Evolutionary conservation across 495 filamentous ascomycete genomes (phyloP).

Genomic region (Trichoderma parareesei): DNA sequence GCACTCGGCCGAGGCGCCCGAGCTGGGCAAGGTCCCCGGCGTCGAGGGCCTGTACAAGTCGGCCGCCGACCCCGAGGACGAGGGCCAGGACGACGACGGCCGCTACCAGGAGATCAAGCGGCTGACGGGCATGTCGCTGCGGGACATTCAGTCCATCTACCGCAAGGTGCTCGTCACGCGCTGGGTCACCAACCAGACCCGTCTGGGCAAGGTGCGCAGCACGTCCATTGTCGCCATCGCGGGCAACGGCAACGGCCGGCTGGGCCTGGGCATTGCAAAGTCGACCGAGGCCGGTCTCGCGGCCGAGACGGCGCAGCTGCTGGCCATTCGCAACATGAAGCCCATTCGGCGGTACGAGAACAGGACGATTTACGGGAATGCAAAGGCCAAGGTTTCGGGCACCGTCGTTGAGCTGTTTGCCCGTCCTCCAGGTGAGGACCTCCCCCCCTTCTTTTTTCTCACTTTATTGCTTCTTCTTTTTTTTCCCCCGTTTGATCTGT

Average conservation of each 20-base stretch:
- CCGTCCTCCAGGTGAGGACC: slow-evolving; percentile 72
- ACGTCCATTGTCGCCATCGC: slow-evolving; percentile 65
- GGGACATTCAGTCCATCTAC: slow-evolving; percentile 46
- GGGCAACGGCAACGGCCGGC: slow-evolving; percentile 73
- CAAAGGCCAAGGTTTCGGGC: slow-evolving; percentile 76
- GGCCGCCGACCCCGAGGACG: slow-evolving; percentile 33
- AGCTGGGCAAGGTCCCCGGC: slow-evolving; percentile 36
- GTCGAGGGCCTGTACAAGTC: slow-evolving; percentile 42
- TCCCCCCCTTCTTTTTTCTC: neutral
- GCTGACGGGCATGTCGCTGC: slow-evolving; percentile 56
- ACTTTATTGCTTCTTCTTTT: neutral
- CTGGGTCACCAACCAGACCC: slow-evolving; percentile 82
- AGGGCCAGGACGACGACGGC: slow-evolving; percentile 33
- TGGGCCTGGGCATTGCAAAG: slow-evolving; percentile 89
- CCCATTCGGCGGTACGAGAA: slow-evolving; percentile 84
- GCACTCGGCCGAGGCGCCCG: slow-evolving; percentile 34
- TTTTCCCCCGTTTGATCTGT: neutral
- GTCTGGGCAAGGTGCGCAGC: slow-evolving; percentile 81
- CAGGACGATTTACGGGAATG: slow-evolving; percentile 81
- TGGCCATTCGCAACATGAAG: slow-evolving; percentile 78
- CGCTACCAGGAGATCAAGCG: slow-evolving; percentile 47
- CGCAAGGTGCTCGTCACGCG: slow-evolving; percentile 62
- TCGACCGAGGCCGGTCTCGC: slow-evolving; percentile 61
- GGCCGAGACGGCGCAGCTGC: slow-evolving; percentile 54
- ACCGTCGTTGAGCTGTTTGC: slow-evolving; percentile 70